phyloP scores from a whole-genome alignment of 2,329 filamentous ascomycete genomes.

The Metarhizium album region DNA sequence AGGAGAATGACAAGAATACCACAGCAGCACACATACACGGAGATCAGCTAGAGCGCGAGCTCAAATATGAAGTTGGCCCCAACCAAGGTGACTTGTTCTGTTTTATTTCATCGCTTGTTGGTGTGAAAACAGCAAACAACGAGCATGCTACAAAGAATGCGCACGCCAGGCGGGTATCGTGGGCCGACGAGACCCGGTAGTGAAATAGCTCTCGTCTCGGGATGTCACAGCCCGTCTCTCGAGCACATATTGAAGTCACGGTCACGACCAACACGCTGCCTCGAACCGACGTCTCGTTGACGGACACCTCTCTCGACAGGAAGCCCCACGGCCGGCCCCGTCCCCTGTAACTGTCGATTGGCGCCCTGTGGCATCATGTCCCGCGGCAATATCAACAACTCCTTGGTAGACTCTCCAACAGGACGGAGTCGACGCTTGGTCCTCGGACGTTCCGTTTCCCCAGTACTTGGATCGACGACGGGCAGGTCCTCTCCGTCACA shows the following conservation, averaged over 20 bases:
- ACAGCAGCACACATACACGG: neutral
- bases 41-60: too few species aligned
- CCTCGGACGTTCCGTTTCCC: too few species aligned
- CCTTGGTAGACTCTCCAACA: slow-evolving; percentile 11
- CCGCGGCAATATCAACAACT: slow-evolving; percentile 8
- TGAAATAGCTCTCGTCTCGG: too few species aligned
- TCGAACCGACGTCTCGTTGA: neutral
- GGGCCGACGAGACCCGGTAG: neutral
- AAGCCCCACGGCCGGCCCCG: neutral
- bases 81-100: too few species aligned
- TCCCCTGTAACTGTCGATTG: too few species aligned
- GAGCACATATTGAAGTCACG: neutral
- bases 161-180: neutral
- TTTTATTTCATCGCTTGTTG: too few species aligned
- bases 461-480: too few species aligned
- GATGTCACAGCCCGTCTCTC: neutral
- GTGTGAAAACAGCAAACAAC: too few species aligned
- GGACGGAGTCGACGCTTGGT: slow-evolving; percentile 7
- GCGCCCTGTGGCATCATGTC: too few species aligned
- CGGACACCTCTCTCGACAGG: neutral
- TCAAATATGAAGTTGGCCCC: too few species aligned
- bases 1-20: neutral
- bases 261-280: neutral
- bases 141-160: neutral
- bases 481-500: too few species aligned